Evolutionary conservation across 371 early-diverging fungal species (phyloP), one percentile per base, ranked within the genome.

Genomic region (Rhizomucor pusillus): DNA sequence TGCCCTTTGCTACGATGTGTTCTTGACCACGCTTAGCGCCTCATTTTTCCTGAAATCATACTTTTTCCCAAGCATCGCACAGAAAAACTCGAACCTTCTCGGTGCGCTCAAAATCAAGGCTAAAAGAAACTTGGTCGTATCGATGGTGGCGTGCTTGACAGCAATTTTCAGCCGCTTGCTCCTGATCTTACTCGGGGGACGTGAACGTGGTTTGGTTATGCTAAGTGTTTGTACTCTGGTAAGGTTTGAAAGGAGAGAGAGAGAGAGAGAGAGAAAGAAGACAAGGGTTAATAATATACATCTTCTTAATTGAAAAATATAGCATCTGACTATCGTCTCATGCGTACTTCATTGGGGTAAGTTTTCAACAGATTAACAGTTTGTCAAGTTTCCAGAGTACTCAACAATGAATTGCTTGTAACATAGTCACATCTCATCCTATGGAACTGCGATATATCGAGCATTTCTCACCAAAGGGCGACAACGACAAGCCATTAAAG

Each of bases 41-140:
- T 52, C 49, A 13, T 60, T 76, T 9, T 82, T 82, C 45, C 57
- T 75, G 57, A 79, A 79, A 13, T 69, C 51, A 6, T 63, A 75
- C 24, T 65, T 65, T 41, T 69, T 67, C 47, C 77, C 77, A 5
- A 71, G 24, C 14, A 44, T 64, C 1, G 59, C 59, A 0, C 69
- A 73, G 29, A 71, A 67, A 29, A 66, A 66, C 5, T 52, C 67
- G 1, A 64, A 65, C 9, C 64, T 69, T 24, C 62, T 71, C 0
- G 52, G 66, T 4, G 63, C 71, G 5, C 57, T 82, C 14, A 69
- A 69, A n/a, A 64, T 77, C 56, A 75, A 76, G 50, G 70, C 80
- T 7, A 73, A 68, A 24, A 69, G 79, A 22, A 79, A 79, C 22
- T 53, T 68, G 24, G 54, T 80, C 34, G 79, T 69, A 0, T 62